phyloP scores from a whole-genome alignment of 1,139 yeast genomes.

The Magnusiomyces suaveolens region DNA sequence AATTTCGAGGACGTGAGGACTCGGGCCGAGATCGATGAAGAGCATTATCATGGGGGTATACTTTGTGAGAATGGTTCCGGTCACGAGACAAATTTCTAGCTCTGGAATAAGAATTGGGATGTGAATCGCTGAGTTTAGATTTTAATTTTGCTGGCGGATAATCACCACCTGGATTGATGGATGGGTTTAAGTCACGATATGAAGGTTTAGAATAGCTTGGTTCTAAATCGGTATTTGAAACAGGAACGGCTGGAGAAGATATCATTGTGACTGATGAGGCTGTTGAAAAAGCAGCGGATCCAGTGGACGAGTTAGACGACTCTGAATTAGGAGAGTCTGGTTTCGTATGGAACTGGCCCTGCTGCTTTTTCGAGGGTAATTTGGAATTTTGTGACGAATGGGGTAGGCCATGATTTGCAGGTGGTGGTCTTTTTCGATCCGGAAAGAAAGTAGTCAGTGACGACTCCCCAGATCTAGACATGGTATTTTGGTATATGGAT shows the following conservation, averaged over 20 bases:
- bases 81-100: too few relatives aligned
- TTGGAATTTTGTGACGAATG: not conserved
- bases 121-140: not conserved
- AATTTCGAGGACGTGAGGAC: not conserved
- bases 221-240: not conserved
- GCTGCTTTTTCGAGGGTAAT: not conserved
- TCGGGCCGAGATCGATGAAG: not conserved
- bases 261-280: not conserved
- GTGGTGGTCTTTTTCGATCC: slow-evolving; percentile 7
- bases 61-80: too few relatives aligned
- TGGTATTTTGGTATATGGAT: not conserved
- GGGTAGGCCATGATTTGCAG: not conserved
- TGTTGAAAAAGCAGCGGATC: not conserved
- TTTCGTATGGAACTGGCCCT: not conserved
- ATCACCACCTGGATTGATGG: not conserved
- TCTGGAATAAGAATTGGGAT: not conserved
- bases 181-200: not conserved
- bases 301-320: not conserved
- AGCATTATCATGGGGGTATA: not conserved
- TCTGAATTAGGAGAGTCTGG: not conserved
- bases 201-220: not conserved
- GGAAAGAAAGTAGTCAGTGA: slow-evolving; percentile 15
- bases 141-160: not conserved
- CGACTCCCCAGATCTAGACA: not conserved
- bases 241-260: not conserved